Evolutionary conservation across 805 yeast genomes (phyloP), one percentile per base, ranked within the genome.

Genomic region (Candida vartiovaarae): DNA sequence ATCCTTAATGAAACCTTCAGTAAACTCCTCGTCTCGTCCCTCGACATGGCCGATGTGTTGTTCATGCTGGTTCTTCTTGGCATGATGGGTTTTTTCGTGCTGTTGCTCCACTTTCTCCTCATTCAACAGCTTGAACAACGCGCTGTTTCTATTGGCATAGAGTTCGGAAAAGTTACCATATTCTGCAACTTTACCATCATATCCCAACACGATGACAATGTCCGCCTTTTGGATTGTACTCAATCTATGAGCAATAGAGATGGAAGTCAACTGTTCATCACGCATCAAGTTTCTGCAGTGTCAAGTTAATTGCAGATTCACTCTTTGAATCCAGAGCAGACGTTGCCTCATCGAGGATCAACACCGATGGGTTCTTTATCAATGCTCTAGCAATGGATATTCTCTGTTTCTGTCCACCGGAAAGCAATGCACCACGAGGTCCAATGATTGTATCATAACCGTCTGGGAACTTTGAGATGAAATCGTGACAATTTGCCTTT

Each of bases 401-500:
- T 48, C 98, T 69, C 59, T 93, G 98, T 36, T 83, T 70, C 60
- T 93, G 98, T 3, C 99, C 99, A 37, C 95, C 95, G n/a, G 97
- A 89, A 8, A 91, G 61, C 29, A 76, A 55, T 0, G 75, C 67
- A 25, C 74, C 74, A 46, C 90, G 78, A 3, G 96, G 80, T 0
- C 85, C 86, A 34, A 91, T 68, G 1, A 63, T 56, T 0, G 96
- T 80, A 39, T 80, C 73, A 38, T 87, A 71, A 0, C 86, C 84
- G 5, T 76, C 70, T 0, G 88, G 82, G 32, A 87, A 72, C 2
- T 73, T 66, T 1, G 67, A 54, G 11, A 86, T 76, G 52, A 84
- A 84, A 2, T 75, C 74, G 30, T 72, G 70, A 45, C 90, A 71
- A 34, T 80, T 77, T 45, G 78, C 81, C 50, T 66, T 62, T 46